Conservation (phyloP, 2,329 filamentous ascomycete species). For the Endothia cerciana region DNA sequence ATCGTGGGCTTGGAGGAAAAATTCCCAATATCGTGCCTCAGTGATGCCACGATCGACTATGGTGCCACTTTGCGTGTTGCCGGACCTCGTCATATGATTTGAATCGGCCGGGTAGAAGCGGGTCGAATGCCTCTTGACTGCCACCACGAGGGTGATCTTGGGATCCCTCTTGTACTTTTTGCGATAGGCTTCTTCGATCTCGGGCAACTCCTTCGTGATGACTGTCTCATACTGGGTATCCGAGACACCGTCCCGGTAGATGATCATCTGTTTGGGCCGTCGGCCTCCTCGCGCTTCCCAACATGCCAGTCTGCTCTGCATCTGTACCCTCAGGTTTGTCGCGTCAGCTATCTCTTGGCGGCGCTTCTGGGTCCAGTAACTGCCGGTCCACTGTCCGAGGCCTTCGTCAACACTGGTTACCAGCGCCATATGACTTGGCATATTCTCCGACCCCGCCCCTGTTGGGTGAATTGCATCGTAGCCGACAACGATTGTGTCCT, state of each 20-base stretch:
- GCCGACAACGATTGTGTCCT: constrained; percentile 80
- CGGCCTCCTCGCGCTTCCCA: constrained; percentile 56
- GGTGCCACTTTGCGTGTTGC: constrained; percentile 75
- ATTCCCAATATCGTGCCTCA: constrained; percentile 76
- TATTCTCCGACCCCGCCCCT: constrained; percentile 53
- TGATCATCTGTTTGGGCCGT: constrained; percentile 73
- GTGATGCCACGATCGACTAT: constrained; percentile 86
- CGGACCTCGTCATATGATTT: constrained; percentile 35
- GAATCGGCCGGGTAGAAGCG: constrained; percentile 76
- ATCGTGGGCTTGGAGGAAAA: constrained; percentile 81
- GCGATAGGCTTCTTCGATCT: constrained; percentile 67
- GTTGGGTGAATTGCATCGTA: constrained; percentile 92
- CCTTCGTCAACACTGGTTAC: constrained; percentile 74
- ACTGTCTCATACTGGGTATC: constrained; percentile 80
- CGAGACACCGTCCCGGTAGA: constrained; percentile 89
- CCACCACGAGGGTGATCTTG: constrained; percentile 73
- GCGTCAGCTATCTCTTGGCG: constrained; percentile 72
- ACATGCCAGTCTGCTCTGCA: constrained; percentile 56
- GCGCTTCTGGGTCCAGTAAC: constrained; percentile 67
- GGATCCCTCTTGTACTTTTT: constrained; percentile 47
- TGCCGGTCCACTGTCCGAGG: constrained; percentile 78
- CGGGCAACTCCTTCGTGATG: constrained; percentile 68
- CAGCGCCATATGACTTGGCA: constrained; percentile 79
- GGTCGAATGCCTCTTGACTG: constrained; percentile 87
- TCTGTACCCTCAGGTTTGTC: constrained; percentile 48